Evolutionary conservation across 2,329 filamentous ascomycete genomes (phyloP).

Genomic region (Talaromyces sp.): DNA sequence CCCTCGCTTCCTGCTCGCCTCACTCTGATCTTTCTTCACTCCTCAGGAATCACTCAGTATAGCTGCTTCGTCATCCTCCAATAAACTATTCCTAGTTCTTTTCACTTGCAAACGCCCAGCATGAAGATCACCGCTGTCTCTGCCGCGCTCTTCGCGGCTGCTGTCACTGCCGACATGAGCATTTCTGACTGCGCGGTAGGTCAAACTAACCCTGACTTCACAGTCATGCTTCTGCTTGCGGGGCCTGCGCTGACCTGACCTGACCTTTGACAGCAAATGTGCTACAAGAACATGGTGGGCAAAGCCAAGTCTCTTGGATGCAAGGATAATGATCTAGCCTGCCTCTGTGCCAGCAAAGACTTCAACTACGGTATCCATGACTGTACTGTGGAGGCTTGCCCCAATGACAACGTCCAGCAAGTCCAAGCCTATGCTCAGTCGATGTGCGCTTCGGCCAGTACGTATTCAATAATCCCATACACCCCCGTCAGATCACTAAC

Average conservation of each 20-base stretch:
- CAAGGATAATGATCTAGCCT: constrained; percentile 27
- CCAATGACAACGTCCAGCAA: constrained; percentile 26
- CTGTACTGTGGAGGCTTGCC: constrained; percentile 41
- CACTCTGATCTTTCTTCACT: background rate
- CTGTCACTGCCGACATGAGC: constrained; percentile 2
- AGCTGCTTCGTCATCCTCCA: background rate
- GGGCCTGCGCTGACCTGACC: background rate
- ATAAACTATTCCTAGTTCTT: background rate
- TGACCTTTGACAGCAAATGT: constrained; percentile 30
- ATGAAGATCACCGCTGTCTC: constrained; percentile 7
- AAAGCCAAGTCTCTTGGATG: constrained; percentile 37
- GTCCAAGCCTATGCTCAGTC: constrained; percentile 28
- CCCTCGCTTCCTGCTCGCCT: background rate
- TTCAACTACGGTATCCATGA: constrained; percentile 42
- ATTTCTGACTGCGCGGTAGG: constrained; percentile 7
- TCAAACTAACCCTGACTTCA: background rate
- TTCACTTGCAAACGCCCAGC: background rate
- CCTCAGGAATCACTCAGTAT: background rate
- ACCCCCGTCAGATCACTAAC: background rate
- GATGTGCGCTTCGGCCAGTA: constrained; percentile 27
- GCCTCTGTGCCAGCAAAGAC: constrained; percentile 36
- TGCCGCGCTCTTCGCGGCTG: constrained; percentile 3
- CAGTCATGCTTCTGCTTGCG: background rate
- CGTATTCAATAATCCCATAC: background rate
- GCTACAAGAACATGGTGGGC: constrained; percentile 40